phyloP scores from a whole-genome alignment of 148 eudicot genomes.

The Diospyros lotus region DNA sequence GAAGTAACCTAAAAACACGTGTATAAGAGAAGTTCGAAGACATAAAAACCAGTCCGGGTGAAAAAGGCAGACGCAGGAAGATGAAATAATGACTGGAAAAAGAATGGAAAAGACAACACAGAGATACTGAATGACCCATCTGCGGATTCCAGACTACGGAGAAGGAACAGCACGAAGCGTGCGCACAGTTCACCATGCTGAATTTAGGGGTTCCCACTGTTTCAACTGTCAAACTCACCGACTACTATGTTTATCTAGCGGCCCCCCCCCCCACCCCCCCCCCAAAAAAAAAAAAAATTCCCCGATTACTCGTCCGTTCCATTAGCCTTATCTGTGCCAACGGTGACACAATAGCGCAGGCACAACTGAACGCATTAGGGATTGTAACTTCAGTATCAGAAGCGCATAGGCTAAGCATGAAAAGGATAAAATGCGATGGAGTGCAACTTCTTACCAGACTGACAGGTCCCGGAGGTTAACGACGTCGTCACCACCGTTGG shows the following conservation, averaged over 20 bases:
- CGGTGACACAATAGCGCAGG: neutral
- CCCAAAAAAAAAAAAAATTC: too few relatives aligned
- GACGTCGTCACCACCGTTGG: constrained; percentile 14
- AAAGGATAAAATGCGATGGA: neutral
- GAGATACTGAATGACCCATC: constrained; percentile 18
- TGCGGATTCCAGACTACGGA: neutral
- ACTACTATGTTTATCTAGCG: too few relatives aligned
- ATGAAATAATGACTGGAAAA: neutral
- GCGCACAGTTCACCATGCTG: constrained; percentile 4
- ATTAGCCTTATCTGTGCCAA: constrained; percentile 8
- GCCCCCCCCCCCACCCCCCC: too few relatives aligned
- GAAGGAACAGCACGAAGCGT: neutral
- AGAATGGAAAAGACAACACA: constrained; percentile 21
- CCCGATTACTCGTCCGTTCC: neutral
- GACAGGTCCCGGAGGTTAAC: constrained; percentile 15
- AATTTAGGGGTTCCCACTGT: constrained; percentile 11
- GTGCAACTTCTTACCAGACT: constrained; percentile 13
- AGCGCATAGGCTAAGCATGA: constrained; percentile 5
- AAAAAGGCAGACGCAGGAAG: neutral
- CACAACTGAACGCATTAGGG: neutral
- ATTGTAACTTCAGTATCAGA: neutral
- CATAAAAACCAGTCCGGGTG: neutral
- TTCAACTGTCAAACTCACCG: neutral
- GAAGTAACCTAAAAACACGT: too few relatives aligned
- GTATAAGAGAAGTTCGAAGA: too few relatives aligned